A percentile compares a stretch with the other conserved stretches of the same genome.
phyloP scores from a whole-genome alignment of 805 yeast species.

The Spencermartinsiella europaea region DNA sequence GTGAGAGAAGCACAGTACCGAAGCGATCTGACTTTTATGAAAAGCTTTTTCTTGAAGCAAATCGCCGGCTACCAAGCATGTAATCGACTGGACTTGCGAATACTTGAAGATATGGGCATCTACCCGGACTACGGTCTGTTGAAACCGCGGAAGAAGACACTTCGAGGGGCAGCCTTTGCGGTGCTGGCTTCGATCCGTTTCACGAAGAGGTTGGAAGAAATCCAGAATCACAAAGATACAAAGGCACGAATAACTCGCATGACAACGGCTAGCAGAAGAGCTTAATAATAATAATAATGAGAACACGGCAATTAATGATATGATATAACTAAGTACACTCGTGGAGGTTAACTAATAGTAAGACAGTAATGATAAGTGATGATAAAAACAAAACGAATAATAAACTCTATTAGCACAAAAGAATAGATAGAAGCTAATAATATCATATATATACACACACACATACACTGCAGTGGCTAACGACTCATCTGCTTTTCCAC shows the following conservation, averaged over 20 bases:
- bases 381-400: too few species aligned
- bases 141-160: slow-evolving; percentile 12
- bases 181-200: slow-evolving; percentile 30
- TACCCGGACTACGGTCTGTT: slow-evolving; percentile 12
- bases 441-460: too few species aligned
- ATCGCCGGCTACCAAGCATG: slow-evolving; percentile 28
- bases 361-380: too few species aligned
- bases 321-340: background rate
- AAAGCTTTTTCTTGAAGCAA: slow-evolving; percentile 27
- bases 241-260: background rate
- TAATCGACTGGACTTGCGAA: slow-evolving; percentile 26
- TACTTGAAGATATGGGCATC: slow-evolving; percentile 22
- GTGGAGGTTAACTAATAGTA: background rate
- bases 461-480: background rate
- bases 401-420: too few species aligned
- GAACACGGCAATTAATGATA: background rate
- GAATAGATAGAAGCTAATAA: too few species aligned
- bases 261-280: background rate
- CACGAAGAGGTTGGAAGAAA: slow-evolving; percentile 20
- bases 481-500: slow-evolving; percentile 31
- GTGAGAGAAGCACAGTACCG: slow-evolving; percentile 21
- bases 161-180: slow-evolving; percentile 25
- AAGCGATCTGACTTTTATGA: slow-evolving; percentile 31
- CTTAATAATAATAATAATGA: background rate
- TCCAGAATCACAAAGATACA: slow-evolving; percentile 6